Percentiles rank a stretch among this genome's conserved stretches.
Conservation (phyloP, 1,139 yeast genomes). For the Suhomyces maxii region DNA sequence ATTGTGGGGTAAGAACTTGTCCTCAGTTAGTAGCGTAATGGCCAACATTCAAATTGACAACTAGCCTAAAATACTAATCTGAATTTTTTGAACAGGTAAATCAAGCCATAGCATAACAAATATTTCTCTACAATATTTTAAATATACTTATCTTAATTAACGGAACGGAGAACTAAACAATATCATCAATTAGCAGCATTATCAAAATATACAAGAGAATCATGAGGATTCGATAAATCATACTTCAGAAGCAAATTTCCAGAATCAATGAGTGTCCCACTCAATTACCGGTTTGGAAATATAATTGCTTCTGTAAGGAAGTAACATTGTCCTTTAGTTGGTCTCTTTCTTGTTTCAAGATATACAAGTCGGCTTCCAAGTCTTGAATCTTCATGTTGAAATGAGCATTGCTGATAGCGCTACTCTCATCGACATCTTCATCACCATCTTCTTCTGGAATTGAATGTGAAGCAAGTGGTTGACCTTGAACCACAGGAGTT, state of each 20-base stretch:
- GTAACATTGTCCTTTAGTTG: conserved; percentile 68
- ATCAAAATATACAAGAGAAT: not conserved
- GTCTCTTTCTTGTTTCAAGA: conserved; percentile 81
- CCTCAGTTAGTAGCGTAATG: too few relatives aligned
- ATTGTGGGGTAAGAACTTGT: too few relatives aligned
- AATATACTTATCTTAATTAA: too few relatives aligned
- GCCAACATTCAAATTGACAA: too few relatives aligned
- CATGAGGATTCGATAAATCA: not conserved
- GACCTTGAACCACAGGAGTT: conserved; percentile 20
- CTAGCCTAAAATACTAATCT: too few relatives aligned
- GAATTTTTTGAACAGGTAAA: too few relatives aligned
- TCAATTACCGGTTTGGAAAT: conserved; percentile 21
- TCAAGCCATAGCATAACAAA: too few relatives aligned
- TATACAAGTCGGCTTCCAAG: conserved; percentile 78
- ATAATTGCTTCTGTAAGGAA: conserved; percentile 57
- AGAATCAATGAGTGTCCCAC: conserved; percentile 7
- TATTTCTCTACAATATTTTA: too few relatives aligned
- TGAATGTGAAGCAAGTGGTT: conserved; percentile 13
- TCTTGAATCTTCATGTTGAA: conserved; percentile 78
- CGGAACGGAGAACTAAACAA: not conserved
- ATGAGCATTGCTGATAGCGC: conserved; percentile 60
- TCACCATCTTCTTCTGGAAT: conserved; percentile 20
- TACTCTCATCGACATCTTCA: conserved; percentile 41
- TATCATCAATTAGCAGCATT: not conserved
- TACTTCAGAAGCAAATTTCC: not conserved